Evolutionary conservation across 176 grass and related monocot species (phyloP), one percentile per base, ranked within the genome.

Genomic region (Eragrostis nindensis): DNA sequence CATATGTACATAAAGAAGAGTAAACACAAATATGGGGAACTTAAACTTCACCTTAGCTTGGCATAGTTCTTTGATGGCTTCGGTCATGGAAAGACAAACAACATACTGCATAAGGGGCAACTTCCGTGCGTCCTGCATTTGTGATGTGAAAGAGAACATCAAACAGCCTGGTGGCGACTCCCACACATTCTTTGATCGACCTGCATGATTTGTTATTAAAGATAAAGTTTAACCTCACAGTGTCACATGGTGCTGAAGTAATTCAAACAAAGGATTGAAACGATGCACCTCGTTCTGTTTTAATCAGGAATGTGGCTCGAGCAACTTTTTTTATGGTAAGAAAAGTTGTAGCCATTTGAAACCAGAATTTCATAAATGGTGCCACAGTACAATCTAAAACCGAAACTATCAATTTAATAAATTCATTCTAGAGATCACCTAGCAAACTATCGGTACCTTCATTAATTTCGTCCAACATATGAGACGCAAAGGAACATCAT

Each of bases 71-170:
- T 91, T 89, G 64, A 98, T 91, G 57, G 90, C 88, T 77, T 98
- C 92, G 0, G 88, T 93, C 68, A 95, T 83, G 18, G 92, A 89
- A 82, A 98, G 96, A 36, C 92, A 95, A 11, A 90, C 88, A 77
- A 98, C 90, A 84, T 98, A 98, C 55, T 98, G 96, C 86, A 98
- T 57, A 26, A 95, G 90, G 47, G 96, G 96, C 66, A 98, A 77
- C 67, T 93, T 98, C 39, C 44, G 86, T 13, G 62, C 92, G 84
- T 95, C 90, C 40, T 82, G 75, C 86, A 93, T 98, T 77, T 95
- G 90, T 66, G 90, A 87, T 47, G 92, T 91, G 84, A 98, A 98
- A 44, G 96, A 98, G 88, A 98, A 98, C 67, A 98, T 83, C 43
- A 98, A 86, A 65, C 96, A 98, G 11, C 96, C 96, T 43, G 82